Percentiles rank a stretch among this genome's conserved stretches.
Conservation (phyloP, 306 rosid genomes). For the Dicorynia guianensis region DNA sequence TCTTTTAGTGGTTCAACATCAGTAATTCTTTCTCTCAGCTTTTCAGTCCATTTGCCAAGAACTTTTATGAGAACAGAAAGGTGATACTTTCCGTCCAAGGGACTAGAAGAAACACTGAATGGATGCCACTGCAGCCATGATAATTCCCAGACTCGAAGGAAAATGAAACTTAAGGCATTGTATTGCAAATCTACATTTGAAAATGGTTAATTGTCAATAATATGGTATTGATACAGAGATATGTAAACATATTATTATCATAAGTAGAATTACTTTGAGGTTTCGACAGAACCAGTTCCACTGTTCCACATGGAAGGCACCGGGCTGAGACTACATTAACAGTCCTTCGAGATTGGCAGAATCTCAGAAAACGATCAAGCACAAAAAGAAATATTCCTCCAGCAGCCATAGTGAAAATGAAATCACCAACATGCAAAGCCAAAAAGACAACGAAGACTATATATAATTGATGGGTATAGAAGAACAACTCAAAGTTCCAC, state of each 20-base stretch:
- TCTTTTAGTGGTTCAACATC: slow-evolving; percentile 46
- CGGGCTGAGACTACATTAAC: slow-evolving; percentile 52
- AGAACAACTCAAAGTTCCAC: no score
- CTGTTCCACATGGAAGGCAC: slow-evolving; percentile 85
- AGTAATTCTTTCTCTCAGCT: slow-evolving; percentile 57
- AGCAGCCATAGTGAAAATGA: no score
- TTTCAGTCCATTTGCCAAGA: slow-evolving; percentile 86
- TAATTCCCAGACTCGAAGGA: slow-evolving; percentile 80
- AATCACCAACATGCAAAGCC: no score
- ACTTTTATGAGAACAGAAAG: slow-evolving; percentile 83
- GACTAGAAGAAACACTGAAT: slow-evolving; percentile 93
- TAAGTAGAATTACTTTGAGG: slow-evolving; percentile 66
- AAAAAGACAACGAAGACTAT: not conserved
- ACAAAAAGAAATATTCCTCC: no score
- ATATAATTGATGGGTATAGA: no score
- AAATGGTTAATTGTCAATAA: slow-evolving; percentile 34
- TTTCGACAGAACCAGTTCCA: slow-evolving; percentile 83
- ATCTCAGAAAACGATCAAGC: no score
- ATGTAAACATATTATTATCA: slow-evolving; percentile 9
- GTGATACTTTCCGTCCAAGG: slow-evolving; percentile 86
- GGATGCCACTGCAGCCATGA: slow-evolving; percentile 99
- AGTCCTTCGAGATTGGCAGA: no score
- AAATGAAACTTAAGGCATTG: slow-evolving; percentile 94
- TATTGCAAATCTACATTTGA: slow-evolving; percentile 67
- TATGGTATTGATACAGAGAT: slow-evolving; percentile 12